A percentile compares a stretch with the other conserved stretches of the same genome.
phyloP scores from a whole-genome alignment of 345 rosid species.

The Camelina laxa region DNA sequence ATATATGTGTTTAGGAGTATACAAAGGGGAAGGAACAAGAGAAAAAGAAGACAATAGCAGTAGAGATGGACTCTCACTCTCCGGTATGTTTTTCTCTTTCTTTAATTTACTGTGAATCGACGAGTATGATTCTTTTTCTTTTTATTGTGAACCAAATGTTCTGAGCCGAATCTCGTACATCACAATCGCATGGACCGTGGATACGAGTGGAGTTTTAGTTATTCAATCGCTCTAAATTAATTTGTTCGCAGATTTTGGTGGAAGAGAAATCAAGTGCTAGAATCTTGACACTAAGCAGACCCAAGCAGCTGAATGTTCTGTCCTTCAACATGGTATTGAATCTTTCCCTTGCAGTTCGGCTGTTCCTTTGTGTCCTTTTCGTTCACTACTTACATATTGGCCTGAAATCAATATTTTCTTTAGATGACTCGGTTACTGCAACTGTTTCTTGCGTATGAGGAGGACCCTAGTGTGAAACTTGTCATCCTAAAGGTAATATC shows the following conservation, averaged over 20 bases:
- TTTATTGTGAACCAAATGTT: no score
- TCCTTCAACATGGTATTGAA: conserved; percentile 59
- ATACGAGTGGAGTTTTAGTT: no score
- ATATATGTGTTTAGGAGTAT: no score
- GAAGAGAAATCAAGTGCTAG: conserved; percentile 58
- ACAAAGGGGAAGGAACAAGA: no score
- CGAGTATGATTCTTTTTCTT: no score
- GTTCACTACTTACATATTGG: conserved; percentile 2
- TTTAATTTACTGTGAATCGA: no score
- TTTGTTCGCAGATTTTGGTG: conserved; percentile 57
- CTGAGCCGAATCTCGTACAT: no score
- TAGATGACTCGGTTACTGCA: conserved; percentile 64
- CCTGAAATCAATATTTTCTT: not conserved
- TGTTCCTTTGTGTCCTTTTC: not conserved
- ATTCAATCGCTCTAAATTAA: not conserved
- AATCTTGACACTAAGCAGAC: conserved; percentile 68
- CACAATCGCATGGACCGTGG: no score
- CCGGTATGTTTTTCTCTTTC: no score
- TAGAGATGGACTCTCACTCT: no score
- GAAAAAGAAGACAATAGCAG: no score
- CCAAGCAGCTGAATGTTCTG: conserved; percentile 73
- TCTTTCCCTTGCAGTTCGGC: not conserved
- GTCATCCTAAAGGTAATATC: conserved; percentile 61
- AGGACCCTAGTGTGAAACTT: conserved; percentile 65
- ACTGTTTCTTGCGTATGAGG: conserved; percentile 62